Evolutionary conservation across 768 basidiomycete genomes (phyloP).

Genomic region (Mycena amicta): DNA sequence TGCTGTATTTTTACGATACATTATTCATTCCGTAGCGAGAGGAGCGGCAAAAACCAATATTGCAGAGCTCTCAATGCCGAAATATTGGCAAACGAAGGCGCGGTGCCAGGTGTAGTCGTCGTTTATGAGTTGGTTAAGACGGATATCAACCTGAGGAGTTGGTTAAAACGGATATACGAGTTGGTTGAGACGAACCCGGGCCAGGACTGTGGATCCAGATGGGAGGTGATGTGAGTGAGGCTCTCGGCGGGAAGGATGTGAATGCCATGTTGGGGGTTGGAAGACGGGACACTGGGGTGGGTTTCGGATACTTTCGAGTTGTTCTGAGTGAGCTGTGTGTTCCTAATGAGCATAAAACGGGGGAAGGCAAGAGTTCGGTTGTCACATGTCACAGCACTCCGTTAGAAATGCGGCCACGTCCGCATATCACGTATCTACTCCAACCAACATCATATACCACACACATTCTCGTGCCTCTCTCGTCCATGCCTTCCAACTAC

Average conservation of each 20-base stretch:
- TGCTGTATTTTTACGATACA: too few species aligned
- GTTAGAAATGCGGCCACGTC: too few species aligned
- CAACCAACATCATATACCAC: too few species aligned
- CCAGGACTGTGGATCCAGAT: conserved; percentile 66
- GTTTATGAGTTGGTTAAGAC: conserved; percentile 68
- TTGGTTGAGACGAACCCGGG: conserved; percentile 48
- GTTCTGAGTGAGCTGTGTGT: conserved; percentile 44
- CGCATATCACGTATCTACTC: too few species aligned
- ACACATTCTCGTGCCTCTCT: too few species aligned
- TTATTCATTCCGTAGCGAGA: too few species aligned
- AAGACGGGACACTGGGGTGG: conserved; percentile 33
- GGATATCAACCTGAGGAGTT: too few species aligned
- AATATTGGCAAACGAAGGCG: conserved; percentile 69
- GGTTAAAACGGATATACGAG: too few species aligned
- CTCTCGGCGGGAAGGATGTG: conserved; percentile 60
- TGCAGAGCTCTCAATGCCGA: conserved; percentile 63
- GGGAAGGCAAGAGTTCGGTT: conserved; percentile 18
- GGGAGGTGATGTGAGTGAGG: conserved; percentile 75
- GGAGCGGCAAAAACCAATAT: too few species aligned
- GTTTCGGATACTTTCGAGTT: conserved; percentile 32
- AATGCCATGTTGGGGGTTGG: conserved; percentile 52
- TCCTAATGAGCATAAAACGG: conserved; percentile 74
- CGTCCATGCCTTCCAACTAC: too few species aligned
- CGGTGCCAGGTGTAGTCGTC: conserved; percentile 81
- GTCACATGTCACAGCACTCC: too few species aligned